These are phyloP conservation scores for Hydnomerulius pinastri DNA, from an alignment of 768 basidiomycete genomes.

Conservation along the genomic window DNA sequence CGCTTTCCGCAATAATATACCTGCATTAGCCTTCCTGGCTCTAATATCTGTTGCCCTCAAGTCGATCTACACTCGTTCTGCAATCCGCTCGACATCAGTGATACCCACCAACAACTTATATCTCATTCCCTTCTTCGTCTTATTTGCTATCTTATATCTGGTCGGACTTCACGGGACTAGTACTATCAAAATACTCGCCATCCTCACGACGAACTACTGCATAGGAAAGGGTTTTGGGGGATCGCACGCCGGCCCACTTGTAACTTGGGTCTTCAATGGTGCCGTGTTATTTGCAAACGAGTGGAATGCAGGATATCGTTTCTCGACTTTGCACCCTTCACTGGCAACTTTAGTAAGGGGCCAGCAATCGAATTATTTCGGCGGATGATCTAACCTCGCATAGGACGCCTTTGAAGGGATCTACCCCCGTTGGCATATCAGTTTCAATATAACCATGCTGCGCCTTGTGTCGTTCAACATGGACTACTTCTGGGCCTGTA, in stretches of 20 bases:
- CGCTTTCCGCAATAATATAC: conserved; percentile 79
- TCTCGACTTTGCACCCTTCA: conserved; percentile 52
- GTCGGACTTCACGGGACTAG: conserved; percentile 80
- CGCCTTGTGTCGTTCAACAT: conserved; percentile 90
- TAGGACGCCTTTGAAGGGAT: conserved; percentile 73
- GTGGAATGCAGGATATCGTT: conserved; percentile 70
- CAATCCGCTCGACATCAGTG: conserved; percentile 22
- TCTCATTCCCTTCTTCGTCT: conserved; percentile 58
- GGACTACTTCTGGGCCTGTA: conserved; percentile 88
- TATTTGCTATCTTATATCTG: conserved; percentile 66
- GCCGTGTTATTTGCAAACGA: conserved; percentile 78
- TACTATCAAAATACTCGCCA: conserved; percentile 71
- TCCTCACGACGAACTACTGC: conserved; percentile 69
- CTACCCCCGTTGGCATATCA: conserved; percentile 90
- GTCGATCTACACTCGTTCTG: conserved; percentile 43
- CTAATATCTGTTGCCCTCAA: conserved; percentile 59
- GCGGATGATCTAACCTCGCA: conserved; percentile 8
- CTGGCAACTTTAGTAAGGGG: conserved; percentile 63
- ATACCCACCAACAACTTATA: conserved; percentile 30
- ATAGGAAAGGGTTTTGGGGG: conserved; percentile 51
- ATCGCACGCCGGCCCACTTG: conserved; percentile 47
- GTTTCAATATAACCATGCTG: conserved; percentile 96
- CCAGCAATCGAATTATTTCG: background rate
- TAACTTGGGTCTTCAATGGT: conserved; percentile 81
- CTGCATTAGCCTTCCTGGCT: conserved; percentile 53